Base-by-base conservation (phyloP, 129 eudicot genomes). In the Gnaphalium uliginosum region DNA sequence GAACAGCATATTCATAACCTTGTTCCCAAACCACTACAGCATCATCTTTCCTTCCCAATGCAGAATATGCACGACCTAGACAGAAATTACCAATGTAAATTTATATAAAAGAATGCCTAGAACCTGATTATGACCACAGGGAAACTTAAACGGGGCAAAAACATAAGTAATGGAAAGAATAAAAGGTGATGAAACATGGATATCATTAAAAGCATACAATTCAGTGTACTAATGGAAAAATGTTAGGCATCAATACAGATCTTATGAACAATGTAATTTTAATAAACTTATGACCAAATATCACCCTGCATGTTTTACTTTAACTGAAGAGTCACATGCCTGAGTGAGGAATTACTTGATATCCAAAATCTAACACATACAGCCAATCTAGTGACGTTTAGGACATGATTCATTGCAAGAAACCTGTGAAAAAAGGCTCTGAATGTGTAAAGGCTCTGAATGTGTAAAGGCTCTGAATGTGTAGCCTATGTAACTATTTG, bases 21-120 rank as follows among this genome's bases (percentile, higher is more conserved):
- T 89, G 87, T 81, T 87, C 88, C 99, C 99, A 94, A 77, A 91
- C 92, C 72, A 79, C 24, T 24, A 87, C 63, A 71, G 99, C 99
- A 66, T 94, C 99, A 57, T 82, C 92, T 70, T 81, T 94, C 84
- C 86, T 87, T 68, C 96, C 99, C 72, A 94, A 70, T 26, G 97
- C 90, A 81, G 97, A 89, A 81, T 85, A 87, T 66, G 99, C 97
- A 81, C 81, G 96, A 32, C 99, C 99, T 94, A 75, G 7, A 81
- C 54, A 72, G 41, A 23, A 68, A 69, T 30, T 22, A 77, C 51
- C 58, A 76, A n/a, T 32, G 60, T 46, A 53, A 30, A n/a, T 48
- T 61, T 70, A 56, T 68, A 66, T 21, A 78, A 61, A 29, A 48
- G 39, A 51, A 41, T 27, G 78, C 29, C 29, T 30, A 50, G 57